Evolutionary conservation across 2,329 filamentous ascomycete genomes (phyloP).

Genomic region (Penicillium sp.): DNA sequence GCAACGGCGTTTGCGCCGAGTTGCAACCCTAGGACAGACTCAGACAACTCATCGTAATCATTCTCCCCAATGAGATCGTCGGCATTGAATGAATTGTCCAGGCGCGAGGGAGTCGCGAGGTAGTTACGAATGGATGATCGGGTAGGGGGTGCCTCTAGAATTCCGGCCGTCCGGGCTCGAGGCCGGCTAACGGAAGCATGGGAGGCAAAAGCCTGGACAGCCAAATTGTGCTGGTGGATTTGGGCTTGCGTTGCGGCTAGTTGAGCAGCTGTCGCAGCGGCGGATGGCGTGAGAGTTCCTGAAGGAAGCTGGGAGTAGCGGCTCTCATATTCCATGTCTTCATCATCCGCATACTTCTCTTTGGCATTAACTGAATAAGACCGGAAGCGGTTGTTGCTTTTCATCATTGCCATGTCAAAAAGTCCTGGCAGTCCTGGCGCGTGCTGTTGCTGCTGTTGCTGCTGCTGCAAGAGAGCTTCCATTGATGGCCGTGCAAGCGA

Average conservation of each 20-base stretch:
- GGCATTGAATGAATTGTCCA: conserved; percentile 74
- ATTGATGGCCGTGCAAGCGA: conserved; percentile 65
- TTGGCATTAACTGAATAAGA: conserved; percentile 99
- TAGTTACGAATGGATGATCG: conserved; percentile 69
- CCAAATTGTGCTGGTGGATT: conserved; percentile 89
- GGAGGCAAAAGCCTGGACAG: conserved; percentile 87
- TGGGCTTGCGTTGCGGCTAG: conserved; percentile 62
- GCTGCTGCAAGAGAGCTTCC: conserved; percentile 52
- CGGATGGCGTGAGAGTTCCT: conserved; percentile 60
- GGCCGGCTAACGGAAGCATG: conserved; percentile 80
- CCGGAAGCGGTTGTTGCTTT: conserved; percentile 82
- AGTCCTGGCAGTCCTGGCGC: conserved; percentile 59
- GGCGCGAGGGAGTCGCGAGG: conserved; percentile 70
- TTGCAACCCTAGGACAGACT: conserved; percentile 79
- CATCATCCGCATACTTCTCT: conserved; percentile 90
- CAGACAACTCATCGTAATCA: conserved; percentile 76
- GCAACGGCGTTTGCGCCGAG: conserved; percentile 50
- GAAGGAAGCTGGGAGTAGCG: conserved; percentile 59
- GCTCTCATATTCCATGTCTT: conserved; percentile 72
- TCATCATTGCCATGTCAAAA: conserved; percentile 72
- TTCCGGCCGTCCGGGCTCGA: conserved; percentile 85
- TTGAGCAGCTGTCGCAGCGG: conserved; percentile 58
- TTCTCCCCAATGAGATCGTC: conserved; percentile 75
- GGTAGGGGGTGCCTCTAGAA: conserved; percentile 74
- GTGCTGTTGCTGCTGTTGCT: conserved; percentile 49